Evolutionary conservation across 2,329 filamentous ascomycete genomes (phyloP).

Genomic region (Periconia macrospinosa): DNA sequence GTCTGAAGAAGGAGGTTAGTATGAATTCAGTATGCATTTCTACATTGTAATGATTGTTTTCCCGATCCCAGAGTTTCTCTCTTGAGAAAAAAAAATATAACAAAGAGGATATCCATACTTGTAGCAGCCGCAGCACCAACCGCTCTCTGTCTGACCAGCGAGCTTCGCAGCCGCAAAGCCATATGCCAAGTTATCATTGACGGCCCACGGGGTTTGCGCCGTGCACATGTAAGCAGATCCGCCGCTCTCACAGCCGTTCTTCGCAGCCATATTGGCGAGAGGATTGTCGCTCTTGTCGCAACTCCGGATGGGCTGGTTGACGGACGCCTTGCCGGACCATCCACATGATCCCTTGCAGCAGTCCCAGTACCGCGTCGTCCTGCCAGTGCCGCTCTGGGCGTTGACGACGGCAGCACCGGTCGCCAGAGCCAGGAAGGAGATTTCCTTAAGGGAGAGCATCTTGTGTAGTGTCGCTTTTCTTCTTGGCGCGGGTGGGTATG

Average conservation of each 20-base stretch:
- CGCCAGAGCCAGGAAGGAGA: constrained; percentile 28
- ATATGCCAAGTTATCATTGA: constrained; percentile 61
- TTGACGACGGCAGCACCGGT: constrained; percentile 29
- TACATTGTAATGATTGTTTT: no score
- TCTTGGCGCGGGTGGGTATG: background rate
- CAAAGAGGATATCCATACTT: constrained; percentile 37
- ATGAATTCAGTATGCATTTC: background rate
- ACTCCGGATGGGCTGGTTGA: constrained; percentile 55
- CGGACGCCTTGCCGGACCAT: constrained; percentile 60
- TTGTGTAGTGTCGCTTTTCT: background rate
- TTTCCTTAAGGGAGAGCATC: constrained; percentile 32
- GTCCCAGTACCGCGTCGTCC: constrained; percentile 52
- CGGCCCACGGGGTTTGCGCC: constrained; percentile 64
- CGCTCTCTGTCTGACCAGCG: constrained; percentile 54
- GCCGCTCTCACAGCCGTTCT: constrained; percentile 57
- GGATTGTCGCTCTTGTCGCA: constrained; percentile 61
- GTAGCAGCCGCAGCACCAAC: constrained; percentile 69
- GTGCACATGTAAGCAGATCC: constrained; percentile 64
- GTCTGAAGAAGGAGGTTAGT: constrained; percentile 19
- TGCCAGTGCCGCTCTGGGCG: constrained; percentile 30
- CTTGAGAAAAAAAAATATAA: background rate
- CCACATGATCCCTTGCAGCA: constrained; percentile 72
- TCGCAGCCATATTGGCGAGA: constrained; percentile 54
- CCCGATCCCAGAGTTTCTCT: no score
- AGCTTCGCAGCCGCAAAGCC: constrained; percentile 67